Evolutionary conservation across 305 asterid species (phyloP).

Genomic region (Lippia alba): DNA sequence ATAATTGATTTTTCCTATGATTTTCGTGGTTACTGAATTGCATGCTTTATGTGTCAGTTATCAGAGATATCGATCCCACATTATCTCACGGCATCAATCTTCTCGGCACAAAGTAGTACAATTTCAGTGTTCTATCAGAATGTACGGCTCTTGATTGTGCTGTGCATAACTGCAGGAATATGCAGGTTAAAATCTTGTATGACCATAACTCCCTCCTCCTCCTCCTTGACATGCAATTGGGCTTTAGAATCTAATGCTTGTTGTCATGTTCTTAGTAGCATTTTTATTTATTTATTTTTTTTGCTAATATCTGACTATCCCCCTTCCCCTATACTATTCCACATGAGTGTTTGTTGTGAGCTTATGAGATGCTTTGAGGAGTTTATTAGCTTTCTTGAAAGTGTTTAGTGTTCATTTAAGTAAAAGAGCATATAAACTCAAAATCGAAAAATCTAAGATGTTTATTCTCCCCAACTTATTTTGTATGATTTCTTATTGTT

Average conservation of each 20-base stretch:
- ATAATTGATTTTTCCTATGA: neutral
- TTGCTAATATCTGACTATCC: neutral
- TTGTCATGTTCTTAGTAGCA: constrained; percentile 18
- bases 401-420: too few species aligned
- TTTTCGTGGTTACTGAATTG: constrained; percentile 33
- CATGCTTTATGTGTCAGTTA: constrained; percentile 54
- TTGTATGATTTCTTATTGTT: too few species aligned
- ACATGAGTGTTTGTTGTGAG: too few species aligned
- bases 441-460: too few species aligned
- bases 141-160: constrained; percentile 66
- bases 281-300: too few species aligned
- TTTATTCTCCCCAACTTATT: too few species aligned
- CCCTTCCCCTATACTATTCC: too few species aligned
- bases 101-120: constrained; percentile 86
- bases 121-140: constrained; percentile 69
- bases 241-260: constrained; percentile 15
- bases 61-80: constrained; percentile 93
- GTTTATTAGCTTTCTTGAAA: constrained; percentile 8
- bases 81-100: constrained; percentile 84
- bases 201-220: constrained; percentile 63
- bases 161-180: constrained; percentile 77
- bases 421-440: too few species aligned
- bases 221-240: too few species aligned
- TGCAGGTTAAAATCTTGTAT: constrained; percentile 90
- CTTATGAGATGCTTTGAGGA: neutral